Base-by-base conservation (phyloP, 2,329 filamentous ascomycete species). In the Albifimbria verrucaria region DNA sequence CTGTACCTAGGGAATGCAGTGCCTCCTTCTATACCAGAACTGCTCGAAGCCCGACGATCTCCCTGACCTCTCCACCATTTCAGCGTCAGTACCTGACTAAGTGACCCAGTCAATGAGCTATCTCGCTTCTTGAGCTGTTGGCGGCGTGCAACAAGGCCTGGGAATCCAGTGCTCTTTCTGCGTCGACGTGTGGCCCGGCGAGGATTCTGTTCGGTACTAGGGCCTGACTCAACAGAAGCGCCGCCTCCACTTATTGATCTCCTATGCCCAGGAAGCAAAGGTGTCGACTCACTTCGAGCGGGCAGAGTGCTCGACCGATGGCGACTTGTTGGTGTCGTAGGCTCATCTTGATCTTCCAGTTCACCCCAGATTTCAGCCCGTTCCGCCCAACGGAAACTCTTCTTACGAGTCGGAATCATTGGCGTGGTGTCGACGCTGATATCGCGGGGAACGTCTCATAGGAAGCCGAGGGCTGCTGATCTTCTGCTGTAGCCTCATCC, bases 321-420 rank as follows among this genome's bases (percentile, higher is more conserved):
- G 45, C 77, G 72, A 42, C 64, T 68, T 3, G 67, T 59, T 1
- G 72, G 68, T 49, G 73, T 72, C 52, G 68, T 72, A 25, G 72
- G 68, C 20, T 73, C 70, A 49, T 83, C 80, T 41, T 88, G 84
- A 62, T 96, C 92, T 64, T 94, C 87, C 15, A 96, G 78, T 67
- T 95, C 91, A 52, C 86, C 89, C 92, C 91, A 96, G 26, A 96
- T 94, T 61, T 94, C 89, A 32, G 85, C 85, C 1, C 83, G 82
- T 65, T 94, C 89, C 52, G 83, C 75, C 77, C 82, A 83, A 50
- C 83, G 66, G 39, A 74, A 77, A 18, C 77, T 79, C 59, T 76
- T 77, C 62, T 76, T 77, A 52, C 74, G 75, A 48, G 71, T 65
- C 23, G 76, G 68, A 15, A 71, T 68, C 49, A 75, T 60, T 17